phyloP scores from a whole-genome alignment of 805 yeast genomes.

The Myxozyma sirexii region DNA sequence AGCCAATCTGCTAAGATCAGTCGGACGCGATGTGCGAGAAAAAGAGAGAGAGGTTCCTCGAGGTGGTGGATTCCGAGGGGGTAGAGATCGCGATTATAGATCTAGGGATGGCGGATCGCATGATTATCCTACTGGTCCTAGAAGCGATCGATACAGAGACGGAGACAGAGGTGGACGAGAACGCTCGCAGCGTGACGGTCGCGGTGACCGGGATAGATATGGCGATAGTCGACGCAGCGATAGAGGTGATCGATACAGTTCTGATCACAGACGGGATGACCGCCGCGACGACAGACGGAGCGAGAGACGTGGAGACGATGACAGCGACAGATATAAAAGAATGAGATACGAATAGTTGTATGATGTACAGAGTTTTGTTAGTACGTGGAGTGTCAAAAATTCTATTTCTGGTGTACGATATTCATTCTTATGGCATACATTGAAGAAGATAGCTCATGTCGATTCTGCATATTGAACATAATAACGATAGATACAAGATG shows the following conservation, averaged over 20 bases:
- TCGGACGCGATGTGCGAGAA: slow-evolving; percentile 13
- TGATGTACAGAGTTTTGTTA: too few relatives aligned
- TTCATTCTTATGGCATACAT: neutral
- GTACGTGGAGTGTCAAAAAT: too few relatives aligned
- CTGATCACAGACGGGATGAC: slow-evolving; percentile 17
- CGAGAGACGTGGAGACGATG: slow-evolving; percentile 34
- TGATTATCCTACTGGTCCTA: slow-evolving; percentile 31
- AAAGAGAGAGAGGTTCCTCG: slow-evolving; percentile 17
- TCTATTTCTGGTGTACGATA: neutral
- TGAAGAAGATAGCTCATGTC: neutral
- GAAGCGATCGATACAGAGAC: slow-evolving; percentile 27
- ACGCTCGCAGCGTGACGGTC: neutral
- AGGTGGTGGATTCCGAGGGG: slow-evolving; percentile 30
- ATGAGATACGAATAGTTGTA: slow-evolving; percentile 12
- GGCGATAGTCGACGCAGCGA: slow-evolving; percentile 23
- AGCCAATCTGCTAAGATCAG: slow-evolving; percentile 34
- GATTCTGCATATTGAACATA: too few relatives aligned
- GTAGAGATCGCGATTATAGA: slow-evolving; percentile 36
- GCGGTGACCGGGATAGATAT: slow-evolving; percentile 16
- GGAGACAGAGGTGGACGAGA: slow-evolving; percentile 28
- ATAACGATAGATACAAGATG: neutral
- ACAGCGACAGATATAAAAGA: slow-evolving; percentile 35
- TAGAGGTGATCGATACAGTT: slow-evolving; percentile 23
- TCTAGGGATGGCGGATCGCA: slow-evolving; percentile 24
- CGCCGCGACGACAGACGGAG: slow-evolving; percentile 29